These are phyloP conservation scores for Myxozyma neotropica DNA, from an alignment of 805 yeast genomes.

Conservation along the genomic window DNA sequence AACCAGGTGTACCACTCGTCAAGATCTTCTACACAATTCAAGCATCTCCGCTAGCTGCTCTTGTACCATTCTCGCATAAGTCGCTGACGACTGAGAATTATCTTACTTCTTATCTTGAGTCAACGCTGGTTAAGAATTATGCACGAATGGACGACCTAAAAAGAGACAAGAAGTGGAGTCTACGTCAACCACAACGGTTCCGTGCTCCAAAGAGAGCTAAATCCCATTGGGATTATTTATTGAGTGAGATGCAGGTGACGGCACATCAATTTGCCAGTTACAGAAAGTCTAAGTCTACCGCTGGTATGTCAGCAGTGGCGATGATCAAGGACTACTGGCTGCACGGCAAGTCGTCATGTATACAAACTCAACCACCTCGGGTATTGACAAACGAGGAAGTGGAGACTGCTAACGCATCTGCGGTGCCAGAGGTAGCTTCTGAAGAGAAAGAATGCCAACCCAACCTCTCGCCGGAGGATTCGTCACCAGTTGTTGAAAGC, in stretches of 20 bases:
- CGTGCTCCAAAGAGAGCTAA: slow-evolving; percentile 61
- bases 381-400: slow-evolving; percentile 36
- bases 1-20: slow-evolving; percentile 55
- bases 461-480: neutral
- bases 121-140: slow-evolving; percentile 84
- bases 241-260: slow-evolving; percentile 85
- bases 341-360: slow-evolving; percentile 56
- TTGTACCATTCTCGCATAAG: slow-evolving; percentile 84
- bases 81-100: slow-evolving; percentile 80
- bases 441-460: neutral
- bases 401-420: slow-evolving; percentile 21
- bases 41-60: slow-evolving; percentile 77
- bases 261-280: slow-evolving; percentile 74
- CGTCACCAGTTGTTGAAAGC: neutral
- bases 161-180: slow-evolving; percentile 84
- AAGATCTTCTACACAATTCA: slow-evolving; percentile 87
- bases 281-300: slow-evolving; percentile 66
- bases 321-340: slow-evolving; percentile 78
- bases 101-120: slow-evolving; percentile 84
- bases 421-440: neutral
- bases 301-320: slow-evolving; percentile 69
- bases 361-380: slow-evolving; percentile 54
- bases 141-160: slow-evolving; percentile 90
- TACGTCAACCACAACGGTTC: slow-evolving; percentile 77
- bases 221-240: slow-evolving; percentile 70